Percentiles rank a stretch among this genome's conserved stretches.
Evolutionary conservation across 73 alveolate species (phyloP).

Genomic region (Paramecium sonneborni): DNA sequence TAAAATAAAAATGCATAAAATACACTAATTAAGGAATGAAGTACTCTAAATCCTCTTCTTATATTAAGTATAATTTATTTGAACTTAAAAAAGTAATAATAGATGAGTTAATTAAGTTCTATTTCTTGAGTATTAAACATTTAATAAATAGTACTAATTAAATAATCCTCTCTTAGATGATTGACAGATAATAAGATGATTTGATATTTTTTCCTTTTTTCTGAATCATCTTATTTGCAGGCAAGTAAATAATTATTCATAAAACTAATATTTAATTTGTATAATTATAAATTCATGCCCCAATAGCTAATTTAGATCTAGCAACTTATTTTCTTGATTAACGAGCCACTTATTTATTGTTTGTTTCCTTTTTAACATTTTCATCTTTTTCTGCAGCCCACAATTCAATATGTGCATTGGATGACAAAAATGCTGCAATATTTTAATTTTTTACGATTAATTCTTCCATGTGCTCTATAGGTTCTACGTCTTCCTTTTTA

Average conservation of each 20-base stretch:
- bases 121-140: background rate
- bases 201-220: background rate
- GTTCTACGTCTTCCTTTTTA: conserved; percentile 97
- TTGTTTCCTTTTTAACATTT: conserved; percentile 88
- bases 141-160: background rate
- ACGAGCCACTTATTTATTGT: conserved; percentile 65
- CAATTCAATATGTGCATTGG: conserved; percentile 93
- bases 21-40: conserved; percentile 50
- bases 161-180: conserved; percentile 9
- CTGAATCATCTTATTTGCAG: background rate
- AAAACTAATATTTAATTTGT: background rate
- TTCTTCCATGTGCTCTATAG: conserved; percentile 98
- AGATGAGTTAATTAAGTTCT: background rate
- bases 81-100: conserved; percentile 23
- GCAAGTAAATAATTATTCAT: conserved; percentile 2
- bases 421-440: conserved; percentile 79
- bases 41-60: conserved; percentile 8
- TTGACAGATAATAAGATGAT: background rate
- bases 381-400: conserved; percentile 89
- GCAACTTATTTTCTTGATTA: conserved; percentile 80
- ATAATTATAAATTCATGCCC: conserved; percentile 52
- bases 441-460: conserved; percentile 70
- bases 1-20: background rate
- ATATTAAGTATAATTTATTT: background rate
- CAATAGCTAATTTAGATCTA: conserved; percentile 77